A percentile compares a stretch with the other conserved stretches of the same genome.
Evolutionary conservation across 2,329 filamentous ascomycete genomes (phyloP).

Genomic region (Cryphonectria naterciae): DNA sequence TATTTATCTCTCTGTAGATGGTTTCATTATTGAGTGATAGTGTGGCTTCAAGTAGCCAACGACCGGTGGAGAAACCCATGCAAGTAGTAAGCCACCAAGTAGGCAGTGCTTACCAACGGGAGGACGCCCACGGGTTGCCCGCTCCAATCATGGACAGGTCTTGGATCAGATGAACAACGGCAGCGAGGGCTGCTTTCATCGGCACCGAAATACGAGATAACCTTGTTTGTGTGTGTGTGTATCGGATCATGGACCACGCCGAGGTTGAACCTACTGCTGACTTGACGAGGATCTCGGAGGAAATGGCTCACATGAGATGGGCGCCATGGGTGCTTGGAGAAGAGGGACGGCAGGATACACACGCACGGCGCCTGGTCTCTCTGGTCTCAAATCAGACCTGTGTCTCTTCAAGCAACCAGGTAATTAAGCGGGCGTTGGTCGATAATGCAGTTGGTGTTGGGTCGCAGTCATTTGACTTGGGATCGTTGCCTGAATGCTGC

Average conservation of each 20-base stretch:
- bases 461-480: not conserved
- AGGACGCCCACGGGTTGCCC: not conserved
- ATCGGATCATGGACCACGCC: not conserved
- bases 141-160: not conserved
- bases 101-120: not conserved
- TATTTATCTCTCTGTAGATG: not conserved
- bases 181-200: not conserved
- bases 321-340: not conserved
- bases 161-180: not conserved
- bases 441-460: not conserved
- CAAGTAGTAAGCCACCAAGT: not conserved
- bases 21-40: not conserved
- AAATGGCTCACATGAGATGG: not conserved
- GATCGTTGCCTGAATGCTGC: not conserved
- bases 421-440: not conserved
- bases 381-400: not conserved
- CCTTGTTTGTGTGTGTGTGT: not conserved
- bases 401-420: not conserved
- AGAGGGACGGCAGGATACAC: not conserved
- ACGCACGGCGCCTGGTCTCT: not conserved
- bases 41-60: not conserved
- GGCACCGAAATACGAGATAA: not conserved
- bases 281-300: not conserved
- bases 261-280: not conserved
- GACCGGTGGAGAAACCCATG: not conserved